Evolutionary conservation across 1,284 basidiomycete species (phyloP), one percentile per base, ranked within the genome.

Genomic region (Xanthoconium separans): DNA sequence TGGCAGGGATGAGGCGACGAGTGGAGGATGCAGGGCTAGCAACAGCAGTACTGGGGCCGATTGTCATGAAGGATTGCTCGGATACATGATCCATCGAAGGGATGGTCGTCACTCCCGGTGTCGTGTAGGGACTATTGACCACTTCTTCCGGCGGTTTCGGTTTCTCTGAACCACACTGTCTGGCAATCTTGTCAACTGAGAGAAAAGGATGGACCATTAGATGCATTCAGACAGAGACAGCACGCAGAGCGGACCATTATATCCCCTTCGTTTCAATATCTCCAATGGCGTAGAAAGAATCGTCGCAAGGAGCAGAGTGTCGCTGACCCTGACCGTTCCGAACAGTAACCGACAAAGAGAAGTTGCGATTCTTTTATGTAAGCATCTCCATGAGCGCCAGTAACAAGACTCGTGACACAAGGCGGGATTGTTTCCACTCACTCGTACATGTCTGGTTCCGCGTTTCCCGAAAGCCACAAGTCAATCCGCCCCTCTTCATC

Each of bases 401-500:
- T 1, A 33, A 33, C 13, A 5, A 24, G 22, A 24, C 22, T 24
- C 22, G 22, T 24, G 22, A 2, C 4, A 4, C n/a, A 52, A 15
- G 9, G 18, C 2, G 10, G 18, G 22, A n/a, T 40, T 2, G 15
- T n/a, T 13, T 20, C 9, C 20, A 78, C 88, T 75, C 62, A 91
- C 89, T 96, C 93, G 63, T 91, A 96, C 79, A 90, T 88, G 66
- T 96, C 93, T 9, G 87, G 72, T 56, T 88, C 79, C 10, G 85
- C 10, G 2, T 33, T 7, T 1, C n/a, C 4, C 6, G 48, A 54
- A 24, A 58, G 29, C 51, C 56, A 58, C 18, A 58, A 16, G 16
- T 58, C 57, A 31, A 58, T 47, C 2, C 4, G 27, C 6, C 33
- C 36, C 0, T 42, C 27, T 7, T 36, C 34, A 31, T 13, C 33